phyloP scores from a whole-genome alignment of 805 yeast species.

The Teunomyces aglyptinius region DNA sequence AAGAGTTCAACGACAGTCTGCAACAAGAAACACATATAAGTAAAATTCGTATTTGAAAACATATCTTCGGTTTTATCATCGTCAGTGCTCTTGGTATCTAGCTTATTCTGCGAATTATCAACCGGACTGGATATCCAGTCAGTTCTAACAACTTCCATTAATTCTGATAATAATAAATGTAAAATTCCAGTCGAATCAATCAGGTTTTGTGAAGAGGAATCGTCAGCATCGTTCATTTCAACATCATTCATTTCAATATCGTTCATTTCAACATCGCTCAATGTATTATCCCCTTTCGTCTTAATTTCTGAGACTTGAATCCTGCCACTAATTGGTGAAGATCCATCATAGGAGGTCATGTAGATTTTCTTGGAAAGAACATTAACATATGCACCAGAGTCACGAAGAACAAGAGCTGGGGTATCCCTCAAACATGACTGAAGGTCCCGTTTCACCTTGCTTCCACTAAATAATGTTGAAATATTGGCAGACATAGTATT shows the following conservation, averaged over 20 bases:
- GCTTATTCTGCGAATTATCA: constrained; percentile 5
- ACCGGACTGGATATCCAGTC: constrained; percentile 36
- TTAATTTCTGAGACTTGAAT: not conserved
- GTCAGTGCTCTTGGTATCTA: constrained; percentile 14
- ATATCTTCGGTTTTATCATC: constrained; percentile 8
- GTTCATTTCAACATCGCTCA: constrained; percentile 28
- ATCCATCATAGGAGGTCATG: constrained; percentile 40
- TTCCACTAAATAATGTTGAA: constrained; percentile 35
- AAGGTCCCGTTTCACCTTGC: constrained; percentile 18
- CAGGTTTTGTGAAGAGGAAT: constrained; percentile 7
- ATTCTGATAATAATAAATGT: constrained; percentile 59
- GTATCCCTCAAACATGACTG: constrained; percentile 48
- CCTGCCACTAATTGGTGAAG: not conserved
- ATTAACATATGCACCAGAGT: constrained; percentile 49
- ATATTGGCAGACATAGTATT: constrained; percentile 53
- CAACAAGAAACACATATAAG: constrained; percentile 66
- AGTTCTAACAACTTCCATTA: constrained; percentile 47
- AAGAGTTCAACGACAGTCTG: constrained; percentile 68
- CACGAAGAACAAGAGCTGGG: constrained; percentile 46
- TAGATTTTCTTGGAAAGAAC: constrained; percentile 41
- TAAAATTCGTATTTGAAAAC: constrained; percentile 38
- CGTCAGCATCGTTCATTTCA: constrained; percentile 27
- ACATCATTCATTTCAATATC: constrained; percentile 27
- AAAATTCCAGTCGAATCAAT: constrained; percentile 54
- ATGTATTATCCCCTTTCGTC: constrained; percentile 8